Base-by-base conservation (phyloP, 257 asterid species). In the Knoxia roxburghii region DNA sequence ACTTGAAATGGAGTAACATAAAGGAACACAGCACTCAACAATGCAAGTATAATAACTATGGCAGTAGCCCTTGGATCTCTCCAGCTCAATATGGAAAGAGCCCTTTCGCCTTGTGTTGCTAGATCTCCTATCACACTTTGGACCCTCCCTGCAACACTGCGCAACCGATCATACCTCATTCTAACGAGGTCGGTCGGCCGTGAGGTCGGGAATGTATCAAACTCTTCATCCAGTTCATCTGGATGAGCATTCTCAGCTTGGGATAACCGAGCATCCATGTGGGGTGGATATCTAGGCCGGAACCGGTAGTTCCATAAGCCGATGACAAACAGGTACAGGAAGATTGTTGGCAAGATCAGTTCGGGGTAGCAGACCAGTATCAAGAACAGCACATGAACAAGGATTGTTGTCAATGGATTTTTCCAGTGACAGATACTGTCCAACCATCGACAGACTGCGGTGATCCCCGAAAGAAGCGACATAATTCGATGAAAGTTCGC, bases 31-130 rank as follows among this genome's bases (percentile, higher is more conserved):
- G 97, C 98, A 67, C 76, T 75, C 49, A 82, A 68, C 73, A 93
- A 61, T 18, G 98, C 79, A 57, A 87, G 74, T 64, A 76, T 69
- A 30, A 89, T 80, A 50, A 93, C 73, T 40, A 87, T 78, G 2
- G 95, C 89, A 0, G 98, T 87, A 21, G 96, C 97, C 76, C 98
- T 77, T 0, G 97, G 96, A 71, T 93, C 98, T 78, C 98, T 84
- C 98, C 98, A 93, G 86, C 87, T 93, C 63, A 93, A 71, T 71
- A 93, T 72, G 26, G 89, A 73, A 40, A 87, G 88, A 17, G 84
- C 86, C 68, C 98, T 80, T 77, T 93, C 98, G 14, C 85, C 98
- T 68, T 92, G 98, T 9, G 83, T 82, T 12, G 98, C 98, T 79
- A 89, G 69, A 73, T 89, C 98, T 23, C 95, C 92, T 2, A 87